Base-by-base conservation (phyloP, 768 basidiomycete genomes). In the Crassisporium funariophilum region DNA sequence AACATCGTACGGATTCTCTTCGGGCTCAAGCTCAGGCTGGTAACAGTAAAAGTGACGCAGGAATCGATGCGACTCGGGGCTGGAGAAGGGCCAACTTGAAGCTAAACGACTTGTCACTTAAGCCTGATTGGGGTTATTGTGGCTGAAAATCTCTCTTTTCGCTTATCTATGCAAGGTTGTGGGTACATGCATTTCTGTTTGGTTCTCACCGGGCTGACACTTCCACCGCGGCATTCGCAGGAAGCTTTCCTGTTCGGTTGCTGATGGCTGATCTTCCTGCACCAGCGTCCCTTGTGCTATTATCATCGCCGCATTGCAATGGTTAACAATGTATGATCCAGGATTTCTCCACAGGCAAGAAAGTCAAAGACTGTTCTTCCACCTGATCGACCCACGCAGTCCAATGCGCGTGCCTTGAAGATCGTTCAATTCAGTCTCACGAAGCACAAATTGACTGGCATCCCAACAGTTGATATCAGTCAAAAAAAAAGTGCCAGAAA, bases 401-500 rank as follows among this genome's bases (percentile, higher is more conserved):
- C n/a, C n/a, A n/a, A n/a, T n/a, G n/a, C n/a, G n/a, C n/a, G n/a
- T n/a, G n/a, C n/a, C n/a, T n/a, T n/a, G n/a, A n/a, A n/a, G n/a
- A n/a, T n/a, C n/a, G n/a, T n/a, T n/a, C n/a, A n/a, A n/a, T n/a
- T n/a, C n/a, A n/a, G n/a, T 47, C 51, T 50, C 52, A 48, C 51
- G 38, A n/a, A 42, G 48, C 45, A 25, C 41, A 50, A 22, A 46
- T 52, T 43, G 31, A n/a, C 41, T 37, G 46, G 37, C 40, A 45
- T n/a, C n/a, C n/a, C n/a, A 34, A 40, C 24, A 47, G 52, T 46
- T 40, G 51, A 41, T 50, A 56, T 45, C 49, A 34, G 49, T 49
- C 52, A 56, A 37, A 34, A 42, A 36, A n/a, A n/a, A n/a, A n/a
- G n/a, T 50, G 44, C 49, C 41, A 47, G 41, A 47, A 38, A 50